These are phyloP conservation scores for Candida awuae DNA, from an alignment of 805 yeast species.

Conservation along the genomic window DNA sequence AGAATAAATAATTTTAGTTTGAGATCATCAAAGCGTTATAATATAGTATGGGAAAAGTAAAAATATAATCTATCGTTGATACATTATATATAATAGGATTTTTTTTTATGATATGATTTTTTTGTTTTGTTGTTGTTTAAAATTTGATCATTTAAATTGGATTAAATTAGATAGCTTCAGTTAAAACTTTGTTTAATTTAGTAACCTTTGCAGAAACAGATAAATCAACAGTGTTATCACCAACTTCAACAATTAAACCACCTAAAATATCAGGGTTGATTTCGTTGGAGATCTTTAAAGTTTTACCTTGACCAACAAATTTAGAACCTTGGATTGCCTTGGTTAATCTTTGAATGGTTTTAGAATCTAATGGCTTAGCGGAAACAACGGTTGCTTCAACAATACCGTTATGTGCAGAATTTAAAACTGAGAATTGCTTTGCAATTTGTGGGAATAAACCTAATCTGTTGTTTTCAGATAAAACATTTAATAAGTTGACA, in stretches of 20 bases:
- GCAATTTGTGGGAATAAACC: slow-evolving; percentile 55
- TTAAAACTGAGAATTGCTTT: slow-evolving; percentile 64
- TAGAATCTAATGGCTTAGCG: slow-evolving; percentile 75
- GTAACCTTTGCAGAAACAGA: slow-evolving; percentile 77
- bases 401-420: slow-evolving; percentile 84
- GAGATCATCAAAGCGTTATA: slow-evolving; percentile 1
- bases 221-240: slow-evolving; percentile 94
- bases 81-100: too few relatives aligned
- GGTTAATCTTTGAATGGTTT: slow-evolving; percentile 69
- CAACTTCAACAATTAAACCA: slow-evolving; percentile 92
- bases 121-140: too few relatives aligned
- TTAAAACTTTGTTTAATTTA: slow-evolving; percentile 80
- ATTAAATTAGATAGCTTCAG: slow-evolving; percentile 64
- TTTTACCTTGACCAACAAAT: slow-evolving; percentile 79
- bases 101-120: too few relatives aligned
- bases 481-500: slow-evolving; percentile 69
- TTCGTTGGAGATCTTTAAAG: slow-evolving; percentile 73
- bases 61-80: too few relatives aligned
- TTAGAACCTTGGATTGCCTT: slow-evolving; percentile 68
- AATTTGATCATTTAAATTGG: background rate
- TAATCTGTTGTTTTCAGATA: slow-evolving; percentile 94
- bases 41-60: too few relatives aligned
- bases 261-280: slow-evolving; percentile 90
- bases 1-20: slow-evolving; percentile 1
- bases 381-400: slow-evolving; percentile 92